Base-by-base conservation (phyloP, 2,329 filamentous ascomycete species). In the Fonsecaea pedrosoi region DNA sequence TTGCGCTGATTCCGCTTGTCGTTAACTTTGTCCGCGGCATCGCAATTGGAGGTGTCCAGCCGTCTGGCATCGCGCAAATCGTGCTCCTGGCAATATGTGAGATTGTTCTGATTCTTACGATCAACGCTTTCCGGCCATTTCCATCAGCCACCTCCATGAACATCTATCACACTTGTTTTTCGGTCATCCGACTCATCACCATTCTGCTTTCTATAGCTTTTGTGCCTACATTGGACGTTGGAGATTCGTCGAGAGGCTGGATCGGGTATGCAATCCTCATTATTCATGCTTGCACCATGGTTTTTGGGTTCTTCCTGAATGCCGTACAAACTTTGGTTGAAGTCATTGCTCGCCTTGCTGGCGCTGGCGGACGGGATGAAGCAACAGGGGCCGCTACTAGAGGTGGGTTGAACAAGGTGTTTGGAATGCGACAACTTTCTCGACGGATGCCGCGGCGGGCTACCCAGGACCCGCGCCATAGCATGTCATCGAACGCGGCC, bases 141-240 rank as follows among this genome's bases (percentile, higher is more conserved):
- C 90, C 94, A 68, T 89, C 89, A 1, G 89, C 94, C 25, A 98
- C 95, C 0, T 97, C 94, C 34, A 99, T 99, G 95, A 98, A 98
- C 76, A 88, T 92, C 9, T 97, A 97, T 72, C 94, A 98, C 74
- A 92, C 90, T 1, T 87, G 93, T 69, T 97, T 97, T 78, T 87
- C 93, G 0, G 81, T 85, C 1, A 82, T 96, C 13, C 89, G 95
- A 38, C 89, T 97, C 37, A 80, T 92, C 56, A 90, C 90, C 0
- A 85, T 93, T 55, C 82, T 94, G 62, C 81, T 94, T 62, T 92
- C 91, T 83, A 87, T 93, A 38, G 84, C 94, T 0, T 99, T 99
- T 77, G 88, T 94, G 12, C 92, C 94, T 1, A 90, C 90, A 0
- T 84, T 99, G 2, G 89, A 88, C 25, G 89, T 97, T 4, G 86